These are phyloP conservation scores for Trametes meyenii DNA, from an alignment of 768 basidiomycete species.

Conservation along the genomic window DNA sequence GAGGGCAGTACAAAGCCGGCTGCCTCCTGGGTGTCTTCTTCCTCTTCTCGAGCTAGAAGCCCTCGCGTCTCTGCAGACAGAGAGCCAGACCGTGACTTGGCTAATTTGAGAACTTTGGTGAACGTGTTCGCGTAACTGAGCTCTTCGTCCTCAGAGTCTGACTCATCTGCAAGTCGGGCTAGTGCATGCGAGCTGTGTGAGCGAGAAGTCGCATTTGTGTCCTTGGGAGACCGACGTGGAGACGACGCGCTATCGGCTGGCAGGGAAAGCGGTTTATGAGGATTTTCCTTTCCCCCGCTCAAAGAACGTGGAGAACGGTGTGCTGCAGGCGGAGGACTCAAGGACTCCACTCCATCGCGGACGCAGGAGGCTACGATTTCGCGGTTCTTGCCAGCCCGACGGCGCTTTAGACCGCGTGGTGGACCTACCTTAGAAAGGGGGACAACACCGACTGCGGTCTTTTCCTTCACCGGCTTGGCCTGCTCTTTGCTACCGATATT, in stretches of 20 bases:
- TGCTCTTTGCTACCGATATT: no score
- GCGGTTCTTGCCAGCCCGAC: background rate
- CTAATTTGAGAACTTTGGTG: background rate
- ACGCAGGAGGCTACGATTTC: background rate
- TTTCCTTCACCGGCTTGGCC: background rate
- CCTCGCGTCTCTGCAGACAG: background rate
- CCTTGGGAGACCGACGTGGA: background rate
- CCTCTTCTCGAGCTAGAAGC: constrained; percentile 22
- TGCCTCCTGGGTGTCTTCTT: constrained; percentile 25
- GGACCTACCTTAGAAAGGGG: constrained; percentile 21
- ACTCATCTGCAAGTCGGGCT: background rate
- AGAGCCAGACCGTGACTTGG: background rate
- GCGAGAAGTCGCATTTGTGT: background rate
- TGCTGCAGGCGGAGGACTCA: no score
- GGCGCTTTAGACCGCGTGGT: constrained; percentile 18
- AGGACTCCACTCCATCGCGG: no score
- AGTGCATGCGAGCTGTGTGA: background rate
- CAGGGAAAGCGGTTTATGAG: no score
- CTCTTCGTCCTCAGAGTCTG: constrained; percentile 10
- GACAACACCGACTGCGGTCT: background rate
- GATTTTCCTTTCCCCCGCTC: no score
- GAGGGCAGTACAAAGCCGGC: background rate
- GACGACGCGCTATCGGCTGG: no score
- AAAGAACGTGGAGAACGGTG: no score
- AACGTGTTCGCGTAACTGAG: background rate